A percentile compares a stretch with the other conserved stretches of the same genome.
Evolutionary conservation across 352 stramenopile genomes (phyloP).

Genomic region (Phytophthora citrophthora): DNA sequence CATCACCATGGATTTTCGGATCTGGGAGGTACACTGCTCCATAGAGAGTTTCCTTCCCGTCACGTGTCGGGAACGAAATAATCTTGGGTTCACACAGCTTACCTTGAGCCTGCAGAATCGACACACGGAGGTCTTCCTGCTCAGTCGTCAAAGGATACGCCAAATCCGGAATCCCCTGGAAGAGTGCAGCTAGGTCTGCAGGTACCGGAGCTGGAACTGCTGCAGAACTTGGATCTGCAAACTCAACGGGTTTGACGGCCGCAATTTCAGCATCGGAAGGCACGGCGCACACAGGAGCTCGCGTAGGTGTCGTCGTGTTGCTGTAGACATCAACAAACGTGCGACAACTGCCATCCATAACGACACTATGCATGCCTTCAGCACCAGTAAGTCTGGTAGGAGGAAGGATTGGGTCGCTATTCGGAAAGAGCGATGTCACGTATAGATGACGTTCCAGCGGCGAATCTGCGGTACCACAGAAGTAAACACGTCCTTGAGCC

Average conservation of each 20-base stretch:
- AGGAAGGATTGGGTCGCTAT: constrained; percentile 46
- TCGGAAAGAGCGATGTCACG: constrained; percentile 71
- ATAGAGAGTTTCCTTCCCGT: constrained; percentile 88
- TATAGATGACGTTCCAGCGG: constrained; percentile 93
- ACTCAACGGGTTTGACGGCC: constrained; percentile 25
- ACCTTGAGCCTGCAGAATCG: constrained; percentile 44
- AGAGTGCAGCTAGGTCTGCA: constrained; percentile 35
- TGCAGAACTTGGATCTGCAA: constrained; percentile 16
- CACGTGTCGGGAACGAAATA: constrained; percentile 83
- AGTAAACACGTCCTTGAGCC: constrained; percentile 85
- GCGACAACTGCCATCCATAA: constrained; percentile 89
- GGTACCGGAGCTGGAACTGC: constrained; percentile 7
- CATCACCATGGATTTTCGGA: constrained; percentile 77
- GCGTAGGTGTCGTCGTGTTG: constrained; percentile 73
- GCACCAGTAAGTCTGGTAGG: constrained; percentile 75
- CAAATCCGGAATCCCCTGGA: constrained; percentile 45
- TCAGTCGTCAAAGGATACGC: constrained; percentile 61
- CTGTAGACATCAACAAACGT: constrained; percentile 87
- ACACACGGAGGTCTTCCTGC: constrained; percentile 66
- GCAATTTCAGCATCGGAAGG: constrained; percentile 52
- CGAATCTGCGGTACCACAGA: constrained; percentile 87
- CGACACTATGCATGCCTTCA: constrained; percentile 89
- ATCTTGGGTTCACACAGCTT: constrained; percentile 73
- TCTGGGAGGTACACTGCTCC: constrained; percentile 95
- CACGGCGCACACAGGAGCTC: constrained; percentile 57